phyloP scores from a whole-genome alignment of 1,284 basidiomycete species.

The Pyrrhoderma noxium region DNA sequence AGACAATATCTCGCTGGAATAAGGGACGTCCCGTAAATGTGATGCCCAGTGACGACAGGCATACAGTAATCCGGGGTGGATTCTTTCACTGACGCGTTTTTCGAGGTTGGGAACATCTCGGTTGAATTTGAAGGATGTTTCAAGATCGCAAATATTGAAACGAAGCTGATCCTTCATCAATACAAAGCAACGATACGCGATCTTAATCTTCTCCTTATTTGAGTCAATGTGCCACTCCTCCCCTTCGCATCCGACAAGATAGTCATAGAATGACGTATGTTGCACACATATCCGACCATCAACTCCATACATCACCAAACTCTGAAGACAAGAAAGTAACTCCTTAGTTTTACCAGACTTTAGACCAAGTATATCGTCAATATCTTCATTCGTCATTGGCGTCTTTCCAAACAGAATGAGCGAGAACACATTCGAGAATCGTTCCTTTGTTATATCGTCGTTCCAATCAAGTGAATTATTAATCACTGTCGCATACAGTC shows the following conservation, averaged over 20 bases:
- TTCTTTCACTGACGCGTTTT: not conserved
- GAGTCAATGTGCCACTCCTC: conserved; percentile 2
- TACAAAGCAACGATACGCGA: not conserved
- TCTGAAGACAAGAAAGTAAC: not conserved
- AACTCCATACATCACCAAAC: not conserved
- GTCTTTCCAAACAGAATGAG: not conserved
- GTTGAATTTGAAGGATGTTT: conserved; percentile 5
- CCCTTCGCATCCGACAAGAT: not conserved
- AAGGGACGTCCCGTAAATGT: conserved; percentile 6
- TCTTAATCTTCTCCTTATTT: not conserved
- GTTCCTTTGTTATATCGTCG: not conserved
- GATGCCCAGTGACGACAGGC: not conserved
- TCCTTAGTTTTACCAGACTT: too few species aligned
- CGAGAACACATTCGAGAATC: not conserved
- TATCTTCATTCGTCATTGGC: not conserved
- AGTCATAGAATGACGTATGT: not conserved
- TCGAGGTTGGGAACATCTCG: not conserved
- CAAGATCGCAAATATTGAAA: conserved; percentile 17
- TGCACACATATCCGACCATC: not conserved
- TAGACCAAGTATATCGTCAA: not conserved
- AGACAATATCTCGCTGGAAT: not conserved
- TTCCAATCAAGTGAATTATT: too few species aligned
- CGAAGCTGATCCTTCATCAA: conserved; percentile 18
- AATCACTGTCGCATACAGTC: too few species aligned
- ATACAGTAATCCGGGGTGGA: conserved; percentile 3